phyloP scores from a whole-genome alignment of 2,329 filamentous ascomycete genomes.

The Phialophora verrucosa region DNA sequence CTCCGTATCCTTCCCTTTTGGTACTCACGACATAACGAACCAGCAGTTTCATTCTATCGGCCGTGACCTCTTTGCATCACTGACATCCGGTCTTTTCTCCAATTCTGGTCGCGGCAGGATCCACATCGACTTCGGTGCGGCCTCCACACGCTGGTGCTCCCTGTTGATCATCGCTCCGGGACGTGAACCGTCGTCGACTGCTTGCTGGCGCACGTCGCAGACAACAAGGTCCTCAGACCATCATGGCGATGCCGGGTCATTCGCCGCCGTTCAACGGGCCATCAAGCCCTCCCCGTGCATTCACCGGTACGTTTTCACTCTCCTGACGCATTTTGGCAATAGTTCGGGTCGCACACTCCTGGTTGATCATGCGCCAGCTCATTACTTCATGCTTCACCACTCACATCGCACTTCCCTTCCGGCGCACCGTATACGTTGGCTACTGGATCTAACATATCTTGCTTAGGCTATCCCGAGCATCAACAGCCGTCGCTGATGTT shows the following conservation, averaged over 20 bases:
- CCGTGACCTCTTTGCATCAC: not conserved
- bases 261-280: slow-evolving; percentile 37
- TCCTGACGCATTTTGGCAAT: slow-evolving; percentile 4
- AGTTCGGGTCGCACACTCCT: not conserved
- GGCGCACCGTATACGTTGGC: not conserved
- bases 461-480: slow-evolving; percentile 36
- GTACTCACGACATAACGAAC: not conserved
- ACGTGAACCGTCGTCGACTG: slow-evolving; percentile 13
- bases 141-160: slow-evolving; percentile 30
- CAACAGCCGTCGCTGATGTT: slow-evolving; percentile 35
- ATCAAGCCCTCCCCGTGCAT: slow-evolving; percentile 36
- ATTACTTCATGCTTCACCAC: slow-evolving; percentile 6
- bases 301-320: slow-evolving; percentile 32
- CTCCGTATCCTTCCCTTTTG: slow-evolving; percentile 6
- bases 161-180: slow-evolving; percentile 28
- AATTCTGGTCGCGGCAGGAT: slow-evolving; percentile 17
- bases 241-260: slow-evolving; percentile 39
- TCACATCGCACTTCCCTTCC: slow-evolving; percentile 19
- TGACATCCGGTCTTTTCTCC: slow-evolving; percentile 9
- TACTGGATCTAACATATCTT: slow-evolving; percentile 18
- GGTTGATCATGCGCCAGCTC: slow-evolving; percentile 16
- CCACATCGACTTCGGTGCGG: slow-evolving; percentile 26
- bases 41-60: not conserved
- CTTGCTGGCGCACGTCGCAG: slow-evolving; percentile 9
- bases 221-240: slow-evolving; percentile 11